Evolutionary conservation across 176 grass and related monocot species (phyloP), one percentile per base, ranked within the genome.

Genomic region (Juncus inflexus): DNA sequence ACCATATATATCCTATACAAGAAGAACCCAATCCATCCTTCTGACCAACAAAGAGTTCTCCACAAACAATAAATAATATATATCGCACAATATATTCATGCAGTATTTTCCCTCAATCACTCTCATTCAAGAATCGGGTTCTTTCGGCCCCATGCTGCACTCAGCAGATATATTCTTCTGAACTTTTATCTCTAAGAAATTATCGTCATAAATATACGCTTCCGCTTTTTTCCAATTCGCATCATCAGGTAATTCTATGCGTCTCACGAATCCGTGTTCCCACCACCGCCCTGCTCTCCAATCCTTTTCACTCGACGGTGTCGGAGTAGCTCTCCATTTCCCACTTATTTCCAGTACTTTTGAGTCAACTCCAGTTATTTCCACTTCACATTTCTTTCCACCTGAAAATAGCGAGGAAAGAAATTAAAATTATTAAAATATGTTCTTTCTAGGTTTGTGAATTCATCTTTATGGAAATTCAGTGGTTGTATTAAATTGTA

Each of bases 231-330:
- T 69, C 83, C 80, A 78, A 58, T 99, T 80, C 0, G 88, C 85
- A 45, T 92, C 79, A 7, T 79, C 80, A 1, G 94, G 94, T 40
- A 99, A 80, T 83, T 99, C 94, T 10, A 99, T 66, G 0, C 88
- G 94, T 64, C 94, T 66, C 60, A 89, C 88, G 50, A 86, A 97
- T 62, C 94, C 94, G 7, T 91, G 60, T 77, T 97, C 94, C 94
- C 94, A 99, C 94, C 94, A 92, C 74, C 72, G 61, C 0, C 85
- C 77, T 7, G 68, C 47, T 70, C 78, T 79, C 94, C 94, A 99
- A 69, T 99, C 88, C 59, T 70, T 73, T 14, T 76, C 62, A 62
- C 86, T 85, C 1, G 75, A 55, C 43, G 43, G 19, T 4, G 36
- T 16, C 37, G 67, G 68, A 15, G 59, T 66, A 51, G 47, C 66